Evolutionary conservation across 192 early-diverging fungal species (phyloP), one percentile per base, ranked within the genome.

Genomic region (Umbelopsis ramanniana): DNA sequence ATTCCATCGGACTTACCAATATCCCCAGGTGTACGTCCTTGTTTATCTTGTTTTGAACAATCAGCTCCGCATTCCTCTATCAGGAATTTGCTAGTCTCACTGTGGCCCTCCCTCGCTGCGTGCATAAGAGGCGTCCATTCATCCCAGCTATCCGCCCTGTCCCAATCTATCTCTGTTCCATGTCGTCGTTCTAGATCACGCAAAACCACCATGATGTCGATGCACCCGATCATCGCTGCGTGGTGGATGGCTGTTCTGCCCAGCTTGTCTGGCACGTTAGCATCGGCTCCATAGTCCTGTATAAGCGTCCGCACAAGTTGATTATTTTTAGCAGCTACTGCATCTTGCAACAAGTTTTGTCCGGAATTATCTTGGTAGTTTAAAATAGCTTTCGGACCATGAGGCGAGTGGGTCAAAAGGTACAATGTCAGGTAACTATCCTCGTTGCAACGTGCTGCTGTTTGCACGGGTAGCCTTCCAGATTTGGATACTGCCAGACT

Each of bases 111-210:
- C 57, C 67, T 76, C 19, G 77, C 71, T 8, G 82, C 79, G 40
- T 81, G 74, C 74, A 81, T 78, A 2, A 83, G 48, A n/a, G 79
- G 72, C 45, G 82, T 79, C 79, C 79, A 83, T 29, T 66, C 35
- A 66, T 83, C 82, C 82, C 77, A 83, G 21, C 46, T 50, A 52
- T 83, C 82, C 19, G 63, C 52, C 23, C 33, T 43, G 70, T 83
- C 50, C 67, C 74, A 68, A 37, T 74, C 11, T 6, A 72, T 45
- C 21, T n/a, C 12, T 6, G 52, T 63, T 63, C 22, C 12, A 12
- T 52, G 19, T 23, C 11, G 6, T 43, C 24, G 35, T n/a, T 53
- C 33, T 24, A 71, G 10, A 4, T 47, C 66, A 10, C 45, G 46
- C 14, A 81, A 55, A 3, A 76, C 43, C 46, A 57, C 52, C 10